These are phyloP conservation scores for Fusarium longipes DNA, from an alignment of 2,329 filamentous ascomycete genomes.

Conservation along the genomic window DNA sequence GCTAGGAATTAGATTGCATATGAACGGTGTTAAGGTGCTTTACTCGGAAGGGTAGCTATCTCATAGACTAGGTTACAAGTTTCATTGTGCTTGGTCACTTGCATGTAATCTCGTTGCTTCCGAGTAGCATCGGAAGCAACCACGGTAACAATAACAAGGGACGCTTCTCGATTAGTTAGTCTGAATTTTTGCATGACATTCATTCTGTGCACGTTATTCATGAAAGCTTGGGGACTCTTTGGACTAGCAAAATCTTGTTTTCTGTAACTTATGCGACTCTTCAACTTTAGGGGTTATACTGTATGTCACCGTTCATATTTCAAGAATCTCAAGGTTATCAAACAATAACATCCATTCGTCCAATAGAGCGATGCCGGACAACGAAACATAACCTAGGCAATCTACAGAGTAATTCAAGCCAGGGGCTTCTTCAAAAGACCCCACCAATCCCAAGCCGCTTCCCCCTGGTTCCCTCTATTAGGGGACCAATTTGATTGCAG, in stretches of 20 bases:
- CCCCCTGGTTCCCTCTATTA: slow-evolving; percentile 20
- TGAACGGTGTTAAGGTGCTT: neutral
- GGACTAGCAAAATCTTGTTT: neutral
- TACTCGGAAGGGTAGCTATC: slow-evolving; percentile 13
- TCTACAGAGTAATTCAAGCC: neutral
- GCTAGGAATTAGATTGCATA: slow-evolving; percentile 10
- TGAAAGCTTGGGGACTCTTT: neutral
- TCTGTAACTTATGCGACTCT: neutral
- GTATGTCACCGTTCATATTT: neutral
- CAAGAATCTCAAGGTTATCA: neutral
- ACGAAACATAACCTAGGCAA: neutral
- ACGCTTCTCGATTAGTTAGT: neutral
- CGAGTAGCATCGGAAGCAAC: slow-evolving; percentile 20
- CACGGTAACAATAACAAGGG: slow-evolving; percentile 18
- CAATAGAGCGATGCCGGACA: slow-evolving; percentile 1
- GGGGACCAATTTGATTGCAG: slow-evolving; percentile 32
- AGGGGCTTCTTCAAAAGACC: slow-evolving; percentile 21
- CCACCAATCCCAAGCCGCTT: slow-evolving; percentile 39
- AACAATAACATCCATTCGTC: neutral
- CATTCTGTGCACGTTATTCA: neutral
- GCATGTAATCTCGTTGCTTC: slow-evolving; percentile 10
- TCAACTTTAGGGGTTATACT: slow-evolving; percentile 1
- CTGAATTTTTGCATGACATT: neutral
- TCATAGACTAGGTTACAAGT: neutral
- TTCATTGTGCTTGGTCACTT: neutral